Evolutionary conservation across 2,329 filamentous ascomycete species (phyloP).

Genomic region (Penicillium sp.): DNA sequence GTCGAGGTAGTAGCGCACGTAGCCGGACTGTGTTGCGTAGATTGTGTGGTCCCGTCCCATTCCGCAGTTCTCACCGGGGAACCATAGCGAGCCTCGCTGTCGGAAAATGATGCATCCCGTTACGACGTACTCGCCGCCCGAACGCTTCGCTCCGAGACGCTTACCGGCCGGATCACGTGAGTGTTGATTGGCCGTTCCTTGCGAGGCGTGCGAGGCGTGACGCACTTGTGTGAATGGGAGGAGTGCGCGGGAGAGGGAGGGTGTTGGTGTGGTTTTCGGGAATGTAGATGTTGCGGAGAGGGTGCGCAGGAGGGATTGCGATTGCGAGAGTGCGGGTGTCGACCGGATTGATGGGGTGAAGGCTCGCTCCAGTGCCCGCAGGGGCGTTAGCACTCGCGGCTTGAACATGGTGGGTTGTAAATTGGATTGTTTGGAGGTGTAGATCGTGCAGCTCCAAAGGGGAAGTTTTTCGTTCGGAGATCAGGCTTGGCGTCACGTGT

Average conservation of each 20-base stretch:
- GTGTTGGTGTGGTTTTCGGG: slow-evolving; percentile 25
- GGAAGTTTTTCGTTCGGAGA: slow-evolving; percentile 30
- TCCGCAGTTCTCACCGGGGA: slow-evolving; percentile 88
- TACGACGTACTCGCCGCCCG: slow-evolving; percentile 88
- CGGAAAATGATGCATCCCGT: slow-evolving; percentile 98
- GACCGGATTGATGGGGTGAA: slow-evolving; percentile 34
- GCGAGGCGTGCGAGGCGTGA: slow-evolving; percentile 63
- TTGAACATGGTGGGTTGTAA: slow-evolving; percentile 41
- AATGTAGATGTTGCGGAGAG: slow-evolving; percentile 27
- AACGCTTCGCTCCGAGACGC: slow-evolving; percentile 91
- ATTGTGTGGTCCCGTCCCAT: slow-evolving; percentile 98
- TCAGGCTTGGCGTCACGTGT: slow-evolving; percentile 31
- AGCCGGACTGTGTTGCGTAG: slow-evolving; percentile 78
- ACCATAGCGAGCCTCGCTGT: slow-evolving; percentile 92
- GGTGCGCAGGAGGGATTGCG: slow-evolving; percentile 31
- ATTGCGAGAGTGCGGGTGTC: slow-evolving; percentile 25
- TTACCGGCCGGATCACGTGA: slow-evolving; percentile 72
- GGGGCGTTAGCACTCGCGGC: slow-evolving; percentile 41
- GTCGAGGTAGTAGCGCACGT: slow-evolving; percentile 96
- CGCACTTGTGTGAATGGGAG: slow-evolving; percentile 50
- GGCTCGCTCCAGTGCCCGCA: slow-evolving; percentile 39
- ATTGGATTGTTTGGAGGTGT: slow-evolving; percentile 13
- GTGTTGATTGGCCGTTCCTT: slow-evolving; percentile 65
- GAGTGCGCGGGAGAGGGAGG: slow-evolving; percentile 31
- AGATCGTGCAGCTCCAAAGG: slow-evolving; percentile 22